A percentile compares a stretch with the other conserved stretches of the same genome.
phyloP scores from a whole-genome alignment of 495 filamentous ascomycete genomes.

The Penicillium tannophilum region DNA sequence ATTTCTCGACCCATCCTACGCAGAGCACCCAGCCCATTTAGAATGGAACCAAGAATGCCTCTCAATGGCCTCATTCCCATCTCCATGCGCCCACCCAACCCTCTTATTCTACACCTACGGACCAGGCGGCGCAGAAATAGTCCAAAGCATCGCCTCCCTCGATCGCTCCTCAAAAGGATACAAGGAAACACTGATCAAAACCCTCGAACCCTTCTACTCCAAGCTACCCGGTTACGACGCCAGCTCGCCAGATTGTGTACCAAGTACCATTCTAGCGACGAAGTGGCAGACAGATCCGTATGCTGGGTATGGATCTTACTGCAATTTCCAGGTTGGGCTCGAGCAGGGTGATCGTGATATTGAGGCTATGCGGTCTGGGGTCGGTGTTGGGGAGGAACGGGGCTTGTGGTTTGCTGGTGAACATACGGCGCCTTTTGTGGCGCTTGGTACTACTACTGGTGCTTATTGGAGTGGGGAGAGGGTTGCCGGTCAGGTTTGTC shows the following conservation, averaged over 20 bases:
- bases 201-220: constrained; percentile 69
- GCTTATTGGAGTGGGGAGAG: constrained; percentile 92
- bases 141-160: constrained; percentile 38
- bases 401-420: constrained; percentile 92
- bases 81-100: constrained; percentile 70
- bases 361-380: constrained; percentile 59
- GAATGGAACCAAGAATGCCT: constrained; percentile 79
- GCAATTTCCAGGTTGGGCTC: constrained; percentile 82
- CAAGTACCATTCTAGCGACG: constrained; percentile 65
- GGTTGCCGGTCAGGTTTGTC: constrained; percentile 66
- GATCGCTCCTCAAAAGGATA: constrained; percentile 31
- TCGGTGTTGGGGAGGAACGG: constrained; percentile 62
- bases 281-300: constrained; percentile 81
- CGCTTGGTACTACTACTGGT: constrained; percentile 82
- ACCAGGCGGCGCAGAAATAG: constrained; percentile 53
- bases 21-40: constrained; percentile 68
- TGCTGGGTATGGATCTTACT: constrained; percentile 88
- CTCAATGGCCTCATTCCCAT: constrained; percentile 70
- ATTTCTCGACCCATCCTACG: constrained; percentile 59
- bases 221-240: constrained; percentile 66
- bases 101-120: constrained; percentile 93
- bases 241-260: constrained; percentile 57
- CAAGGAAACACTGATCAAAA: constrained; percentile 35
- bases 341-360: constrained; percentile 70
- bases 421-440: constrained; percentile 89